phyloP scores from a whole-genome alignment of 73 alveolate genomes.

The Paraurostyla sp. region DNA sequence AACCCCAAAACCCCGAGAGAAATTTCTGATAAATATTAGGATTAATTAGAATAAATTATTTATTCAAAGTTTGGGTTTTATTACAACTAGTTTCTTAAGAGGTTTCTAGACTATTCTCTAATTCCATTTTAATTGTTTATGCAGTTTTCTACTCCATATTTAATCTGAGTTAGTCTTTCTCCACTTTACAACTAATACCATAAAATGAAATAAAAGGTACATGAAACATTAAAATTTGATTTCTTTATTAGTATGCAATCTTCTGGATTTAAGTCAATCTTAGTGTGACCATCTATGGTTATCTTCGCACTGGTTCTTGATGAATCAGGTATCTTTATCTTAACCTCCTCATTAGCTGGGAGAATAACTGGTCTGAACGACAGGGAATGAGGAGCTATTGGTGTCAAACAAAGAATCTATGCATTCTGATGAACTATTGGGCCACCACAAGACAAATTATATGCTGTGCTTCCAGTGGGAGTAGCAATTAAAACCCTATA shows the following conservation, averaged over 20 bases:
- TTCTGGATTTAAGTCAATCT: constrained; percentile 68
- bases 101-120: constrained; percentile 24
- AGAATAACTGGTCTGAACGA: constrained; percentile 99
- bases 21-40: too few species aligned
- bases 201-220: background rate
- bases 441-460: constrained; percentile 98
- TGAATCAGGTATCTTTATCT: constrained; percentile 77
- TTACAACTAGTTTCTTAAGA: constrained; percentile 2
- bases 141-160: constrained; percentile 35
- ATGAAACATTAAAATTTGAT: constrained; percentile 51
- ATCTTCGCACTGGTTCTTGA: constrained; percentile 74
- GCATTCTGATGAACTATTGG: constrained; percentile 95
- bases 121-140: constrained; percentile 45
- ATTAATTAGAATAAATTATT: too few species aligned
- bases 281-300: constrained; percentile 80
- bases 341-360: constrained; percentile 87
- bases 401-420: constrained; percentile 87
- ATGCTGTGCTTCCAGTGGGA: constrained; percentile 99
- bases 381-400: constrained; percentile 98
- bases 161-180: background rate
- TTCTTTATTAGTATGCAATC: constrained; percentile 60
- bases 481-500: constrained; percentile 89
- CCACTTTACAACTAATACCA: constrained; percentile 11
- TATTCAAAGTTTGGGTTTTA: constrained; percentile 41
- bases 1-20: too few species aligned